Base-by-base conservation (phyloP, 345 rosid species). In the Syzygium grande region DNA sequence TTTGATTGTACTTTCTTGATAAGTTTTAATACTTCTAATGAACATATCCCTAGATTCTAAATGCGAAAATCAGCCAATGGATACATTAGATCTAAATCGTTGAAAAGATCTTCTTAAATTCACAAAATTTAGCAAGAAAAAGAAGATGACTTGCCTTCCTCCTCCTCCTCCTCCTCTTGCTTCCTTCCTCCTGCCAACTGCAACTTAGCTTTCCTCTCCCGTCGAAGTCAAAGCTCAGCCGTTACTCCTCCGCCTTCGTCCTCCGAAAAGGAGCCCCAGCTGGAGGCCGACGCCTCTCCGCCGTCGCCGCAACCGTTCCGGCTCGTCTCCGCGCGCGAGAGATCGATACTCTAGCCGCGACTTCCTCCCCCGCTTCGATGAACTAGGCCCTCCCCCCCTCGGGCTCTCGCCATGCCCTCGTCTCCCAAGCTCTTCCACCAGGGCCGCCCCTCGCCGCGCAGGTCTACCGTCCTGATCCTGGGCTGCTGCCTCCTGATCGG, bases 361-460 rank as follows among this genome's bases (percentile, higher is more conserved):
- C 85, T 53, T 53, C 86, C 41, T 85, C 11, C 41, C 54, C 11
- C n/a, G 25, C 41, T 85, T 41, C 58, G 3, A 85, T 85, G 86
- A 85, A 54, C n/a, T 52, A 58, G 59, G 54, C 49, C 65, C 46
- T 43, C 41, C 51, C 43, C 43, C 61, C 29, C 23, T 49, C 10
- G 65, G 86, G 63, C 56, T 85, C 49, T 23, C 86, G 58, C 65
- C 86, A 96, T 97, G 98, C 96, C 97, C 3, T 95, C 95, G 6
- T 95, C 97, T 68, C 97, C 98, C 22, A 96, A 96, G 87, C 86
- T 90, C 61, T 92, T 95, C 88, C 88, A 93, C 84, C 87, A 90
- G 38, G 46, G 89, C 51, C 43, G 91, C 21, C 79, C 80, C 43
- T 84, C 87, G 85, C 63, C 91, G 19, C 95, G 94, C 89, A 92